A percentile compares a stretch with the other conserved stretches of the same genome.
Evolutionary conservation across 2,329 filamentous ascomycete genomes (phyloP).

Genomic region (Akanthomyces lecanii): DNA sequence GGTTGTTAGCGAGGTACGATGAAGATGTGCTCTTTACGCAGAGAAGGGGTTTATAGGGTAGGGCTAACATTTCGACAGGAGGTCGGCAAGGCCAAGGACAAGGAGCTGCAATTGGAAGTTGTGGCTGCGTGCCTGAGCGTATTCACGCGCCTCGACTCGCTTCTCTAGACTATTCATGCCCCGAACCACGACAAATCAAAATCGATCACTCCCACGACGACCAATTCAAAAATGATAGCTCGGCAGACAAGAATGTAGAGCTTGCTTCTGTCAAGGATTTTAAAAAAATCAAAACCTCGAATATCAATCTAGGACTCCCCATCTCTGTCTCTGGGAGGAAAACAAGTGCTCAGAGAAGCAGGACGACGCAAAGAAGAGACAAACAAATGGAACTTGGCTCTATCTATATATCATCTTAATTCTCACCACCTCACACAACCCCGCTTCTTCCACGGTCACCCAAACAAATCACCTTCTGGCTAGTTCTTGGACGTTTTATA

Average conservation of each 20-base stretch:
- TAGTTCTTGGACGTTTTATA: neutral
- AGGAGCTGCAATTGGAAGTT: constrained; percentile 94
- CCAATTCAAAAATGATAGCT: neutral
- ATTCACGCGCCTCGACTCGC: constrained; percentile 93
- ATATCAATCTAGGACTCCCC: neutral
- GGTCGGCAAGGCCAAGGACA: constrained; percentile 80
- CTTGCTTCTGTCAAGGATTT: neutral
- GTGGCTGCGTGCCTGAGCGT: constrained; percentile 95
- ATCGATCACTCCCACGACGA: neutral
- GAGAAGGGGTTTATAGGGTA: neutral
- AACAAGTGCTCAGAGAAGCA: neutral
- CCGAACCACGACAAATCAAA: constrained; percentile 3
- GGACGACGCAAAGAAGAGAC: neutral
- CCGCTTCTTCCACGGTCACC: neutral
- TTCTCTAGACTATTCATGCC: constrained; percentile 60
- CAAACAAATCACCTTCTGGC: neutral
- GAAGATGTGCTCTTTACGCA: neutral
- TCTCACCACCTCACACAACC: neutral
- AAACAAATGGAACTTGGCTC: constrained; percentile 1
- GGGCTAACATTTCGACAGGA: constrained; percentile 48
- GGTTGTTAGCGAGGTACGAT: constrained; percentile 67
- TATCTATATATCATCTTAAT: constrained; percentile 15
- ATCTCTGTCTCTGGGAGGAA: neutral
- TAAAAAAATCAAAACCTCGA: neutral
- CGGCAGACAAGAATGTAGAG: neutral